phyloP scores from a whole-genome alignment of 2,329 filamentous ascomycete genomes.

The Escovopsis sp. region DNA sequence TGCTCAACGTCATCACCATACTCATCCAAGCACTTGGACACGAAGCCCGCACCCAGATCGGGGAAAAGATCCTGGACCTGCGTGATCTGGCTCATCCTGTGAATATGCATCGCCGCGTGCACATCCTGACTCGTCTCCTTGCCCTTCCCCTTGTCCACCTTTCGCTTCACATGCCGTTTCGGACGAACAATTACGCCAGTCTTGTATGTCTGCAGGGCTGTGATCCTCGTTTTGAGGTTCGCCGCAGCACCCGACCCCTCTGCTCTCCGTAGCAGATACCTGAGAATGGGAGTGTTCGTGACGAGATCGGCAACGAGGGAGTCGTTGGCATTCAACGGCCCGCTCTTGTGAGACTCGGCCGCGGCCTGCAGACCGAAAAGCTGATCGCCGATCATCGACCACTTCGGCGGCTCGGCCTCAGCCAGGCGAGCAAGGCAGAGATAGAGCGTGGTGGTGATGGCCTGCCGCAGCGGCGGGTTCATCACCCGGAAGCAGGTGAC shows the following conservation, averaged over 20 bases:
- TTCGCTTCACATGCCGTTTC: constrained; percentile 36
- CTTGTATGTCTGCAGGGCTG: constrained; percentile 44
- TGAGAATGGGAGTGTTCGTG: constrained; percentile 62
- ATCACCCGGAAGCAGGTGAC: constrained; percentile 49
- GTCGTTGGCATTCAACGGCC: constrained; percentile 42
- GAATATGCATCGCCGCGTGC: constrained; percentile 48
- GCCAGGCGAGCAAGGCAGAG: constrained; percentile 59
- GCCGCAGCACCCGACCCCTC: constrained; percentile 35
- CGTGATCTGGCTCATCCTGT: constrained; percentile 70
- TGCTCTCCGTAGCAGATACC: constrained; percentile 42
- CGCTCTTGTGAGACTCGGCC: constrained; percentile 47
- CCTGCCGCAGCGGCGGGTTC: constrained; percentile 47
- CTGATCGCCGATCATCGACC: constrained; percentile 66
- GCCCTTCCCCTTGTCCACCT: constrained; percentile 52
- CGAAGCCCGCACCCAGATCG: constrained; percentile 68
- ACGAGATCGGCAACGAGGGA: constrained; percentile 73
- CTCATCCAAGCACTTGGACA: constrained; percentile 64
- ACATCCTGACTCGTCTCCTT: constrained; percentile 23
- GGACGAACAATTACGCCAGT: constrained; percentile 39
- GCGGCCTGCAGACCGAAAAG: constrained; percentile 65
- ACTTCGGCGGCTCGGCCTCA: constrained; percentile 50
- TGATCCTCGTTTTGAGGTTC: constrained; percentile 45
- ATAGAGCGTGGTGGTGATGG: constrained; percentile 59
- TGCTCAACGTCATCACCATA: constrained; percentile 66
- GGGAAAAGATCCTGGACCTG: constrained; percentile 93